Conservation (phyloP, 306 rosid species). For the Senna siamea region DNA sequence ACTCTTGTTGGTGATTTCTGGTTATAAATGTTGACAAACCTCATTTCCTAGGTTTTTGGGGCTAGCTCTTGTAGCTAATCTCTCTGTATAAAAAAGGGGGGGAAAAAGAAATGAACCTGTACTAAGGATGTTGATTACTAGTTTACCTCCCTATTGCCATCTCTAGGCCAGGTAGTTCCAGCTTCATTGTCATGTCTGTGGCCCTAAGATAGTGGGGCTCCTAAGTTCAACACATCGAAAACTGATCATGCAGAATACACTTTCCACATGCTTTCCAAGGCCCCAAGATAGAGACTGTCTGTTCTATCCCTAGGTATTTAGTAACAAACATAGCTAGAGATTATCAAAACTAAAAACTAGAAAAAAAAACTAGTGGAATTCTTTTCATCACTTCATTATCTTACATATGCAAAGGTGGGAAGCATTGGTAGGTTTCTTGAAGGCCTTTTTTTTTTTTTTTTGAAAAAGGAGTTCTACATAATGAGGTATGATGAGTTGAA, state of each 20-base stretch:
- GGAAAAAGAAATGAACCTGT: too few relatives aligned
- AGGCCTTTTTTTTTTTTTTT: neutral
- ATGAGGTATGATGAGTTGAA: neutral
- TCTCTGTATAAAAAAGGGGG: too few relatives aligned
- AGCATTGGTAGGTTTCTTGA: neutral
- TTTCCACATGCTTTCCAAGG: neutral
- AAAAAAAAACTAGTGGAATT: neutral
- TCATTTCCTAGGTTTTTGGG: too few relatives aligned
- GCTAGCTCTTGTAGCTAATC: too few relatives aligned
- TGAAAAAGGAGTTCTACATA: too few relatives aligned
- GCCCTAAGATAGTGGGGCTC: neutral
- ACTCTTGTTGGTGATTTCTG: neutral
- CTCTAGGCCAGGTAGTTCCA: neutral
- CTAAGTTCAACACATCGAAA: neutral
- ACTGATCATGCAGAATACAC: neutral
- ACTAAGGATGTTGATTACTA: too few relatives aligned
- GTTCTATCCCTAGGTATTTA: neutral
- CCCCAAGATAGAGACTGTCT: neutral
- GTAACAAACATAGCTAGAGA: neutral
- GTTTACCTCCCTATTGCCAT: neutral
- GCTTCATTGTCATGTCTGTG: neutral
- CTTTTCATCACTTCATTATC: neutral
- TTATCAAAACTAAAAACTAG: neutral
- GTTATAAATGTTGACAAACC: neutral
- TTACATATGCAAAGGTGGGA: neutral